A percentile compares a stretch with the other conserved stretches of the same genome.
Evolutionary conservation across 2,329 filamentous ascomycete species (phyloP).

Genomic region (Cordyceps cicadae): DNA sequence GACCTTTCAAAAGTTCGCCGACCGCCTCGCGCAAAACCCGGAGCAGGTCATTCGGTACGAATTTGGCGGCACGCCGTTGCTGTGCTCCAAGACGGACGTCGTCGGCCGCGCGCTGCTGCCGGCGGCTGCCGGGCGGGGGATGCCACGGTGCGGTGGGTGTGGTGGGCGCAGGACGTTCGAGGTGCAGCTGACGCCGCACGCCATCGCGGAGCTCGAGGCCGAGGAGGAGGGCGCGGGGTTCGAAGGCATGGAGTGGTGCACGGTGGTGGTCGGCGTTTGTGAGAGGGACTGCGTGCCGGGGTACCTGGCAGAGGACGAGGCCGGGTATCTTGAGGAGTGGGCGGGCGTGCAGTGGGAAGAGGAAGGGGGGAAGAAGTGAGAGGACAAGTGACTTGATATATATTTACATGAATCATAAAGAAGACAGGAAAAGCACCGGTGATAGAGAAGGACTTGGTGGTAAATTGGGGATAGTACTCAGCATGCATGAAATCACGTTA

Average conservation of each 20-base stretch:
- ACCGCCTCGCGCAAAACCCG: slow-evolving; percentile 69
- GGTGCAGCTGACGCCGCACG: slow-evolving; percentile 83
- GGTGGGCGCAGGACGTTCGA: slow-evolving; percentile 73
- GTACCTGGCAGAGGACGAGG: slow-evolving; percentile 50
- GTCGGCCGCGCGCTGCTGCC: slow-evolving; percentile 57
- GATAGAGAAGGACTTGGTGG: too few relatives aligned
- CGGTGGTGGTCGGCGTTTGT: slow-evolving; percentile 80
- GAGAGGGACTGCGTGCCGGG: slow-evolving; percentile 63
- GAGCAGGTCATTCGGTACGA: slow-evolving; percentile 79
- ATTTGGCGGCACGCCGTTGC: slow-evolving; percentile 61
- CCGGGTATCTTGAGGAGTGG: slow-evolving; percentile 90
- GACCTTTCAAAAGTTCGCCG: slow-evolving; percentile 72
- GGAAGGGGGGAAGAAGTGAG: slow-evolving; percentile 33
- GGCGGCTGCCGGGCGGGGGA: slow-evolving; percentile 26
- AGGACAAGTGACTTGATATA: slow-evolving; percentile 13
- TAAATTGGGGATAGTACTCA: too few relatives aligned
- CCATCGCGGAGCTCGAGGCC: slow-evolving; percentile 79
- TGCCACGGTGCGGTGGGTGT: slow-evolving; percentile 73
- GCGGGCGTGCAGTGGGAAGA: slow-evolving; percentile 98
- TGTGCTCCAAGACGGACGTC: slow-evolving; percentile 71
- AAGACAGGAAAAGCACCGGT: too few relatives aligned
- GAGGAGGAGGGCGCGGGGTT: slow-evolving; percentile 51
- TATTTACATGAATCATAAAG: slow-evolving; percentile 18
- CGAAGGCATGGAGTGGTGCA: slow-evolving; percentile 98
- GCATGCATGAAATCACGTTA: slow-evolving; percentile 17